These are phyloP conservation scores for Picea glauca DNA, from an alignment of 75 land plant species.

Conservation along the genomic window DNA sequence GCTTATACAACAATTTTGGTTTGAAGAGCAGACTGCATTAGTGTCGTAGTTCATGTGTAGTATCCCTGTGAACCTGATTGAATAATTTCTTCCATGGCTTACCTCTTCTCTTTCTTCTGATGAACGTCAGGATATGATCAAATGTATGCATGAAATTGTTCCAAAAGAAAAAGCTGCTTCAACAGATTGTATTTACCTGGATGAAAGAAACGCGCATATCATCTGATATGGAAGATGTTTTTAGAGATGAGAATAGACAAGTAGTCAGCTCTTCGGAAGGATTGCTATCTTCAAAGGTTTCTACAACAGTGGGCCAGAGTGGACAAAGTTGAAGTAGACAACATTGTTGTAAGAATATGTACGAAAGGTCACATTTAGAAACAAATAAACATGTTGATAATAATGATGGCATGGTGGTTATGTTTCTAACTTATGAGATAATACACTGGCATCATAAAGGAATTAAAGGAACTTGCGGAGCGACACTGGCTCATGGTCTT, in stretches of 20 bases:
- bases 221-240: slow-evolving; percentile 7
- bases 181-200: slow-evolving; percentile 85
- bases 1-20: slow-evolving; percentile 62
- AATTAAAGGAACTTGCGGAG: slow-evolving; percentile 58
- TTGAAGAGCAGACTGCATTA: slow-evolving; percentile 80
- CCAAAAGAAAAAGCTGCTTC: slow-evolving; percentile 36
- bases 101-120: no score
- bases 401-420: background rate
- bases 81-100: no score
- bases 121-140: no score
- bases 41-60: slow-evolving; percentile 76
- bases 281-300: slow-evolving; percentile 11
- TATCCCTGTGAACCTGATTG: no score
- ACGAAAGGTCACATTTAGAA: slow-evolving; percentile 35
- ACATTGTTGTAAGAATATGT: slow-evolving; percentile 15
- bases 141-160: no score
- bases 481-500: no score
- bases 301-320: background rate
- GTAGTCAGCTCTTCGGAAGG: background rate
- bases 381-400: slow-evolving; percentile 6
- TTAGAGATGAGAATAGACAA: slow-evolving; percentile 8
- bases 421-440: slow-evolving; percentile 63
- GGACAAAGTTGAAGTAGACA: slow-evolving; percentile 9
- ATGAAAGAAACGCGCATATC: slow-evolving; percentile 40
- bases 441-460: slow-evolving; percentile 70